Conservation (phyloP, 306 rosid genomes). For the Arachis hypogaea region DNA sequence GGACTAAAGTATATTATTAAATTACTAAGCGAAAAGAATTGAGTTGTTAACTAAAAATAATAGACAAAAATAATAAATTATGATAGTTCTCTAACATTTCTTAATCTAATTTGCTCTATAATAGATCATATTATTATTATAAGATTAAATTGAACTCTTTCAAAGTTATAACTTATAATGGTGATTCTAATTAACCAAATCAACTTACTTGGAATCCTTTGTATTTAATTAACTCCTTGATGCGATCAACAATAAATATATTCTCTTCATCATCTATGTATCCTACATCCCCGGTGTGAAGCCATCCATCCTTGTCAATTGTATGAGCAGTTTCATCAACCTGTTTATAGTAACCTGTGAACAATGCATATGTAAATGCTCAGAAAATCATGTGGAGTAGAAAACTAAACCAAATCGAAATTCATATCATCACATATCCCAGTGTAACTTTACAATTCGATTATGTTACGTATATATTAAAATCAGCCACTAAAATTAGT, state of each 20-base stretch:
- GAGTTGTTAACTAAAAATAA: no score
- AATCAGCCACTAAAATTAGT: no score
- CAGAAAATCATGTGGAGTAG: no score
- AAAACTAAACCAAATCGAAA: no score
- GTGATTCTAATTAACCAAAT: conserved; percentile 2
- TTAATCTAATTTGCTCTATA: background rate
- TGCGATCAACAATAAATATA: conserved; percentile 66
- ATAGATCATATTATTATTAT: background rate
- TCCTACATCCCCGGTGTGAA: conserved; percentile 88
- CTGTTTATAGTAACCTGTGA: conserved; percentile 75
- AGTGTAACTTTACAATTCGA: no score
- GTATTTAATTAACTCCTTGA: conserved; percentile 56
- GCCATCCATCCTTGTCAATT: conserved; percentile 84
- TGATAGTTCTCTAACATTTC: no score
- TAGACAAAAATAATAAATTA: no score
- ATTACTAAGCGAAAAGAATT: no score
- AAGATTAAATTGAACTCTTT: background rate
- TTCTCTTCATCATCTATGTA: conserved; percentile 80
- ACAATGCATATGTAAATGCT: background rate
- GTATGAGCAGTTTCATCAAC: conserved; percentile 76
- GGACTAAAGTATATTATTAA: no score
- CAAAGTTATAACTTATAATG: background rate
- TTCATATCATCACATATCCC: background rate
- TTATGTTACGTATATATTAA: no score
- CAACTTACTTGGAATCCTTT: conserved; percentile 59